Base-by-base conservation (phyloP, 1,284 basidiomycete genomes). In the Fistulinella cinereoalba region DNA sequence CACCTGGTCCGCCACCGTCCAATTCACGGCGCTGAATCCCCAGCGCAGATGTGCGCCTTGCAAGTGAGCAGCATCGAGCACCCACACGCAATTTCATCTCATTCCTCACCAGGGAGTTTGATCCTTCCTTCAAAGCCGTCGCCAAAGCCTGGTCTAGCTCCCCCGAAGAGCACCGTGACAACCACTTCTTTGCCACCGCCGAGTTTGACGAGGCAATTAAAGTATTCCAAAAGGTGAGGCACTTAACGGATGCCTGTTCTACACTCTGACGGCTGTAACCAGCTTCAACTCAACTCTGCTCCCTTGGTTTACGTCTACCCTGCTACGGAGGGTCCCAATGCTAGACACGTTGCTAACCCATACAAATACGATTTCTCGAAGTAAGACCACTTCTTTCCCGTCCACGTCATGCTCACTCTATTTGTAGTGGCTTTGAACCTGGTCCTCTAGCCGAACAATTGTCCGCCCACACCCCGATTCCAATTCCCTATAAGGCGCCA, bases 181-280 rank as follows among this genome's bases (percentile, higher is more conserved):
- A 76, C 49, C 92, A 96, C 66, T 93, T 97, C 77, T 97, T 97
- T 61, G 94, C 83, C 12, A 85, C 83, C n/a, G 70, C 92, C 29
- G 94, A 97, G 67, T 97, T 96, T 63, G 80, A 86, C 54, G 76
- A 88, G 33, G 85, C 80, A 3, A 77, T 81, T 47, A 68, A 71
- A 3, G 75, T 92, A 29, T 97, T 94, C 71, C 82, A 88, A 69
- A 83, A 83, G 72, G 92, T 90, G 51, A 15, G 32, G 19, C 6
- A 6, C 32, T 9, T 13, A 36, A 21, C 19, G 7, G 37, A 10
- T 18, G 13, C 34, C 38, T 23, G n/a, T 41, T 24, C 32, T n/a
- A 33, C 18, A 38, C 37, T 43, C 46, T 53, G 34, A 65, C 40
- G n/a, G 6, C n/a, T 13, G 13, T 37, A 21, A 25, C 18, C 49